phyloP scores from a whole-genome alignment of 1,284 basidiomycete genomes.

The Phylloboletellus chloephorus region DNA sequence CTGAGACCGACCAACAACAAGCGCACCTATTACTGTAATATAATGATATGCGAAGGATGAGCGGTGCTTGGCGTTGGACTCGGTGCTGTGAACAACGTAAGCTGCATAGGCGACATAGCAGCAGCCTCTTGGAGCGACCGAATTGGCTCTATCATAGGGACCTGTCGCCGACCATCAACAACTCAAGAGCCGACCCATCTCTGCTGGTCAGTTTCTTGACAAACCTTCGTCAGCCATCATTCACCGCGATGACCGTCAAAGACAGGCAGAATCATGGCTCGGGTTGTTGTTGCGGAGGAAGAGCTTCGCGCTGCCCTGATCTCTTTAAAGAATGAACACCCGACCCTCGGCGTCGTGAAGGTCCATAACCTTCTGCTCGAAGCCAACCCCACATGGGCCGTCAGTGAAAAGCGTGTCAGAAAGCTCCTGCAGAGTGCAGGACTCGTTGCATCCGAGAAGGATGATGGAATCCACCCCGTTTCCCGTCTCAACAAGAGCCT shows the following conservation, averaged over 20 bases:
- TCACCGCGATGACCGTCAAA: not conserved
- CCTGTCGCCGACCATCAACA: not conserved
- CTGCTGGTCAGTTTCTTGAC: slow-evolving; percentile 5
- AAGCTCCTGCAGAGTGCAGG: slow-evolving; percentile 63
- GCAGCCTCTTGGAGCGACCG: too few relatives aligned
- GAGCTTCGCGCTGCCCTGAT: slow-evolving; percentile 41
- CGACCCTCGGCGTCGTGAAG: slow-evolving; percentile 65
- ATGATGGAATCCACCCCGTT: slow-evolving; percentile 43
- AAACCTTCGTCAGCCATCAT: not conserved
- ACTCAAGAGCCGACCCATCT: not conserved
- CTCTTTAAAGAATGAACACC: slow-evolving; percentile 46
- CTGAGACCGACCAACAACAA: too few relatives aligned
- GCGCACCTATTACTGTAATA: too few relatives aligned
- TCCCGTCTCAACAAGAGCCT: slow-evolving; percentile 66
- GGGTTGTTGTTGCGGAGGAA: slow-evolving; percentile 33
- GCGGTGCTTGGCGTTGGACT: too few relatives aligned
- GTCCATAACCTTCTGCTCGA: slow-evolving; percentile 59
- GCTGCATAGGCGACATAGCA: too few relatives aligned
- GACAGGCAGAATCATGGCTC: slow-evolving; percentile 14
- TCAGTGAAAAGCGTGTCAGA: slow-evolving; percentile 76
- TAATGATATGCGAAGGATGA: too few relatives aligned
- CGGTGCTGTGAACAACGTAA: too few relatives aligned
- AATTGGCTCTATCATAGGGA: too few relatives aligned
- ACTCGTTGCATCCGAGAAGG: slow-evolving; percentile 37
- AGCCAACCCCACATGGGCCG: slow-evolving; percentile 60